Evolutionary conservation across 1,139 yeast species (phyloP).

Genomic region (Hemisphaericaspora lyxosophila): DNA sequence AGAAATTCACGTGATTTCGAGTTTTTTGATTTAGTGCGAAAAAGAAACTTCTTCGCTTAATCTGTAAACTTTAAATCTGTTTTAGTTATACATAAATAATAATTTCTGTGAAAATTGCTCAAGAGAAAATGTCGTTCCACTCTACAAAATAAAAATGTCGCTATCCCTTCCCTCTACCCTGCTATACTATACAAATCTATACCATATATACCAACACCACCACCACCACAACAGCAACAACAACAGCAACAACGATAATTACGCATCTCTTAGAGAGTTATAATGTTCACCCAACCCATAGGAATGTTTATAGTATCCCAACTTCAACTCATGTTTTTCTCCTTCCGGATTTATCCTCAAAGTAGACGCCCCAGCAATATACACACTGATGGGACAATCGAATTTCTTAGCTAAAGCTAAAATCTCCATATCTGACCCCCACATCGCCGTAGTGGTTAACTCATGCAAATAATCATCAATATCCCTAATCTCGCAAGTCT

Average conservation of each 20-base stretch:
- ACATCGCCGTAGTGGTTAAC: conserved; percentile 72
- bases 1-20: conserved; percentile 8
- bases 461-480: conserved; percentile 69
- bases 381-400: conserved; percentile 69
- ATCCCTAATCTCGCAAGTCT: conserved; percentile 59
- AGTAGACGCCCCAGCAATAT: conserved; percentile 73
- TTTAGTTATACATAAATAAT: background rate
- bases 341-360: conserved; percentile 58
- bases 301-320: conserved; percentile 82
- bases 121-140: background rate
- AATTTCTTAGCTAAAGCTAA: conserved; percentile 71
- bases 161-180: background rate
- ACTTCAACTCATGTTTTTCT: conserved; percentile 50
- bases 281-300: conserved; percentile 95
- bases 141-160: conserved; percentile 1
- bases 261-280: conserved; percentile 69
- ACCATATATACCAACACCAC: background rate
- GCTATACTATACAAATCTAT: background rate
- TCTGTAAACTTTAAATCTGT: conserved; percentile 1
- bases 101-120: background rate
- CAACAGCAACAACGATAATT: no score
- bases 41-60: conserved; percentile 1
- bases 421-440: conserved; percentile 97
- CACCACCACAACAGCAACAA: no score
- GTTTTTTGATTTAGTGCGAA: no score